These are phyloP conservation scores for Pseudonitzschia delicatissima DNA, from an alignment of 108 stramenopile genomes.

Conservation along the genomic window DNA sequence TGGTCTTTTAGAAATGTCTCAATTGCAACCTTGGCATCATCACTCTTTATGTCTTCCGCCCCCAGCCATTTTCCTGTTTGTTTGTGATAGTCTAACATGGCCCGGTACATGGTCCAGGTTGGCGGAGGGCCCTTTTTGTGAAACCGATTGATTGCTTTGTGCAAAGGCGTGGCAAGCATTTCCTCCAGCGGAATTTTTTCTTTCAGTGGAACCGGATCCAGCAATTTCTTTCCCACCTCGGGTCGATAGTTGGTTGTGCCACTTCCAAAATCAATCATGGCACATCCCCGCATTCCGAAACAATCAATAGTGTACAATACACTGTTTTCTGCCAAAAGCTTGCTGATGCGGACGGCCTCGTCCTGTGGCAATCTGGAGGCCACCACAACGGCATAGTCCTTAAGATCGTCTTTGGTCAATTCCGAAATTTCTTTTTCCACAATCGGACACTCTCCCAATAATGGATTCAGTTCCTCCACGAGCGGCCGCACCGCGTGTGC, in stretches of 20 bases:
- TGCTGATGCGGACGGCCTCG: constrained; percentile 61
- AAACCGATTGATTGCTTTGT: constrained; percentile 61
- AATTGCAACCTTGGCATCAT: neutral
- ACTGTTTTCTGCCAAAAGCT: constrained; percentile 12
- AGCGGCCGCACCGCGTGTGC: constrained; percentile 65
- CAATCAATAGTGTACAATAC: constrained; percentile 75
- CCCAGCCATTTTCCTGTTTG: constrained; percentile 26
- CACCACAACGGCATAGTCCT: constrained; percentile 74
- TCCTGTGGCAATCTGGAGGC: constrained; percentile 56
- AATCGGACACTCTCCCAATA: constrained; percentile 80
- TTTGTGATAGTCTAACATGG: constrained; percentile 67
- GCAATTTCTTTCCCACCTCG: constrained; percentile 79
- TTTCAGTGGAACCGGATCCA: constrained; percentile 47
- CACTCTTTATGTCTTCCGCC: neutral
- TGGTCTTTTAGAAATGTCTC: constrained; percentile 14
- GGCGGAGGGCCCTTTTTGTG: constrained; percentile 58
- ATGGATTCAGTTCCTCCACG: constrained; percentile 88
- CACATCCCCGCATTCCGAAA: constrained; percentile 80
- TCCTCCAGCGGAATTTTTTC: constrained; percentile 60
- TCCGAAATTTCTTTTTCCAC: constrained; percentile 41
- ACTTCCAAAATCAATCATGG: constrained; percentile 75
- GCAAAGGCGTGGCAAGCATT: constrained; percentile 46
- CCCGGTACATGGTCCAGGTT: constrained; percentile 57
- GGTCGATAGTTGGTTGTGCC: constrained; percentile 53
- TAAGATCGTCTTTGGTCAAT: constrained; percentile 52